Conservation (phyloP, 306 rosid genomes). For the Castanea crenata region DNA sequence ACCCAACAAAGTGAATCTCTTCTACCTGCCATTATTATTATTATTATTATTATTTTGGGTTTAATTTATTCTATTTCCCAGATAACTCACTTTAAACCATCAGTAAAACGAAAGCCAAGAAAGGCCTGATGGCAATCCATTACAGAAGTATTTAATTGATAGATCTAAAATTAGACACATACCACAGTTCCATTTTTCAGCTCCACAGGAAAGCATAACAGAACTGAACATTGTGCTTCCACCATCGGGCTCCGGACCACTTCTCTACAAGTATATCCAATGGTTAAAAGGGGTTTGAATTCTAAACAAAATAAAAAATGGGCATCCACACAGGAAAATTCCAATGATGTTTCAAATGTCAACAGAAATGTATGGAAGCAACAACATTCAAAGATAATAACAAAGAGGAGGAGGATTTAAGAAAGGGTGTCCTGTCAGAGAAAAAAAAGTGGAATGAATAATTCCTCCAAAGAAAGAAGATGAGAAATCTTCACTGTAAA, state of each 20-base stretch:
- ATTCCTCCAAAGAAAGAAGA: slow-evolving; percentile 8
- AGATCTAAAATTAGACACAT: slow-evolving; percentile 15
- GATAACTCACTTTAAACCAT: slow-evolving; percentile 9
- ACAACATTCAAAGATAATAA: neutral
- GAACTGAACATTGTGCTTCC: slow-evolving; percentile 94
- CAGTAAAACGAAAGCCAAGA: slow-evolving; percentile 14
- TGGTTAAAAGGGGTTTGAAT: slow-evolving; percentile 32
- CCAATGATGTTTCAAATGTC: slow-evolving; percentile 15
- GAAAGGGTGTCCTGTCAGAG: neutral
- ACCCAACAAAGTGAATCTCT: slow-evolving; percentile 85
- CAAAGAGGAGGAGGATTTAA: neutral
- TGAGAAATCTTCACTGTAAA: neutral
- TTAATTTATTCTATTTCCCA: neutral
- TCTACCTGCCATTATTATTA: slow-evolving; percentile 60
- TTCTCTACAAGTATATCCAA: slow-evolving; percentile 61
- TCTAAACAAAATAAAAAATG: slow-evolving; percentile 1
- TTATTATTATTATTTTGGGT: neutral
- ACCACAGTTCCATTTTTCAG: slow-evolving; percentile 88
- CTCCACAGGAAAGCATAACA: slow-evolving; percentile 87
- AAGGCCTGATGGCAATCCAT: slow-evolving; percentile 6
- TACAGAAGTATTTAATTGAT: slow-evolving; percentile 13
- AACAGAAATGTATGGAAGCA: slow-evolving; percentile 4
- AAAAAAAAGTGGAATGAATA: slow-evolving; percentile 19
- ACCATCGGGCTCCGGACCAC: slow-evolving; percentile 94
- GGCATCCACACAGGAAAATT: slow-evolving; percentile 17